Base-by-base conservation (phyloP, 176 grass and related monocot genomes). In the Secale cereale region DNA sequence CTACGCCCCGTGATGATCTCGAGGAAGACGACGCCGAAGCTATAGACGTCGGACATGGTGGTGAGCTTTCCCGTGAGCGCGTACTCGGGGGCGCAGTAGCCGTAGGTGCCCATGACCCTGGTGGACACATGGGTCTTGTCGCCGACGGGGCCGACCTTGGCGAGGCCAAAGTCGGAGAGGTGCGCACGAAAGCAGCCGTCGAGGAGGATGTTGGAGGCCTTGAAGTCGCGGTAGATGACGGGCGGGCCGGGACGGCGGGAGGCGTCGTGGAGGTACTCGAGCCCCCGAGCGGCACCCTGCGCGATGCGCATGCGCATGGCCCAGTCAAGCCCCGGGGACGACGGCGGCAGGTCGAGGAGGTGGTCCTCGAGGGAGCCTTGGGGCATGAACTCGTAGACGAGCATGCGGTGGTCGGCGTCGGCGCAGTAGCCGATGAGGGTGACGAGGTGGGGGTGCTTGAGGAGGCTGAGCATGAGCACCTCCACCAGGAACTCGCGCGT, bases 141-240 rank as follows among this genome's bases (percentile, higher is more conserved):
- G 22, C 89, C 89, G 8, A 68, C 28, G 59, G 89, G 89, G 0
- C 89, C 85, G 6, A 90, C 89, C 80, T 80, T 87, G 76, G 89
- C 84, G 28, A 90, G 85, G 22, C 89, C 89, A 17, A 90, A 87
- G 89, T 90, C 89, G 22, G 89, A 87, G 67, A 90, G 73, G 11
- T 79, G 78, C 0, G 88, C 80, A 10, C 41, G 65, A 79, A 90
- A 86, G 41, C 20, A 68, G 1, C 69, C 1, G 74, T 94, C 93
- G 1, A 98, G 88, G 2, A 98, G 92, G 92, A 98, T 96, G 78
- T 98, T 98, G 56, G 93, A 92, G 33, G 93, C 84, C 88, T 98
- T 98, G 81, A 98, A 95, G 82, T 98, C 93, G 0, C 97, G 83
- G 85, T 92, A 98, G 78, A 98, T 98, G 11, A 98, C 97, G 1